Evolutionary conservation across 352 stramenopile species (phyloP).

Genomic region (Pythium sukuiense): DNA sequence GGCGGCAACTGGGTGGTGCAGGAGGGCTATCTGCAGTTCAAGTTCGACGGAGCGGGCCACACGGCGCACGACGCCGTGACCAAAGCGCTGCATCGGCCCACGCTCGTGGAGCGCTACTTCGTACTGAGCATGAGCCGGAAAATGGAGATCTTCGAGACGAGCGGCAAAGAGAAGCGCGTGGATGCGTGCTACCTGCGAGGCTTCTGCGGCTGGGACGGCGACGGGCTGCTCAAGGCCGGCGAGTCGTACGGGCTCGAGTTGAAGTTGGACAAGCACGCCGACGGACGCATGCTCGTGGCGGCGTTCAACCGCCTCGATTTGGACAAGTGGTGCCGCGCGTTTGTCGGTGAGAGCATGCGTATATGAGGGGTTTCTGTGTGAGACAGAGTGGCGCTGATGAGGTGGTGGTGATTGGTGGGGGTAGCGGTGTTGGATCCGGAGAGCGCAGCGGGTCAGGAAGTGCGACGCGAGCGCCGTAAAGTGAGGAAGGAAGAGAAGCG

Average conservation of each 20-base stretch:
- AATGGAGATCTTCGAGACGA: slow-evolving; percentile 68
- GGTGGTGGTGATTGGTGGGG: neutral
- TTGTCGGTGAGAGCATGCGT: slow-evolving; percentile 40
- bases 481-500: slow-evolving; percentile 38
- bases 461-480: slow-evolving; percentile 39
- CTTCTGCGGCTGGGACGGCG: slow-evolving; percentile 80
- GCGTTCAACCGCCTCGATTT: slow-evolving; percentile 82
- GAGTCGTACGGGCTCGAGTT: slow-evolving; percentile 81
- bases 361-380: neutral
- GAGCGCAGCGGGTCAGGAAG: slow-evolving; percentile 37
- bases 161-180: slow-evolving; percentile 35
- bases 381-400: neutral
- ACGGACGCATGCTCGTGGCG: slow-evolving; percentile 57
- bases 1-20: slow-evolving; percentile 34
- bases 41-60: slow-evolving; percentile 15
- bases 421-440: slow-evolving; percentile 65
- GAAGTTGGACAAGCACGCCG: slow-evolving; percentile 58
- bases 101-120: slow-evolving; percentile 59
- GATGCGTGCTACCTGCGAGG: slow-evolving; percentile 53
- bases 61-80: slow-evolving; percentile 1
- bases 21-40: slow-evolving; percentile 31
- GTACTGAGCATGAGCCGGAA: slow-evolving; percentile 82
- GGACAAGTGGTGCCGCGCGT: slow-evolving; percentile 79
- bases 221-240: slow-evolving; percentile 58
- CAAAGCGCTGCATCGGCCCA: slow-evolving; percentile 7